A percentile compares a stretch with the other conserved stretches of the same genome.
Evolutionary conservation across 2,329 filamentous ascomycete species (phyloP).

Genomic region (Neonectria neomacrospora): DNA sequence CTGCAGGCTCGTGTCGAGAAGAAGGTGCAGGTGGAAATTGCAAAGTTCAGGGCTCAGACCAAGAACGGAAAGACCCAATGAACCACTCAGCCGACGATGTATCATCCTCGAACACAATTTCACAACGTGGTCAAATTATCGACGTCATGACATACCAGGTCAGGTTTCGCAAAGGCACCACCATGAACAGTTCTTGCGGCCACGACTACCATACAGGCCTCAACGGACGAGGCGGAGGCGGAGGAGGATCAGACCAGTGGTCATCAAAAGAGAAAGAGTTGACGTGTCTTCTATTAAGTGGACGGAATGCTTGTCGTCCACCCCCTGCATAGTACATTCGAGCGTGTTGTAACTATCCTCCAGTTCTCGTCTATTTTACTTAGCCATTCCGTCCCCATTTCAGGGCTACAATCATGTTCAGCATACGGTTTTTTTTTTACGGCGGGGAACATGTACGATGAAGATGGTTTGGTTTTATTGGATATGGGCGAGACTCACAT

Average conservation of each 20-base stretch:
- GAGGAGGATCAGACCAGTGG: not conserved
- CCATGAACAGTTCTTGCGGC: not conserved
- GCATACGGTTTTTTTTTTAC: slow-evolving; percentile 26
- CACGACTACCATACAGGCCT: not conserved
- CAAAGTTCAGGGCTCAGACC: slow-evolving; percentile 74
- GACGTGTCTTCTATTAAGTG: not conserved
- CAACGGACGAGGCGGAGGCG: not conserved
- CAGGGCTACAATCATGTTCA: slow-evolving; percentile 24
- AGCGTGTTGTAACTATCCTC: slow-evolving; percentile 30
- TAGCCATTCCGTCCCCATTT: slow-evolving; percentile 23
- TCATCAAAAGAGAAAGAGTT: not conserved
- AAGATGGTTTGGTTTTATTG: slow-evolving; percentile 7
- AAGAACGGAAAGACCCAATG: slow-evolving; percentile 64
- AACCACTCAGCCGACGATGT: slow-evolving; percentile 18
- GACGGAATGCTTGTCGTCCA: not conserved
- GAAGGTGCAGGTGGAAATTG: slow-evolving; percentile 79
- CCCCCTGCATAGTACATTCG: slow-evolving; percentile 24
- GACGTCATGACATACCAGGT: not conserved
- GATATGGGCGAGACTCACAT: slow-evolving; percentile 21
- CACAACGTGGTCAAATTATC: slow-evolving; percentile 8
- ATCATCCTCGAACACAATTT: slow-evolving; percentile 12
- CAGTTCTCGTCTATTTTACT: slow-evolving; percentile 31
- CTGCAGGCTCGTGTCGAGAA: slow-evolving; percentile 83
- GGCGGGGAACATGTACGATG: slow-evolving; percentile 28
- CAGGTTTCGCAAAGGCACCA: not conserved